These are phyloP conservation scores for Pythium dissotocum DNA, from an alignment of 352 stramenopile genomes.

Conservation along the genomic window DNA sequence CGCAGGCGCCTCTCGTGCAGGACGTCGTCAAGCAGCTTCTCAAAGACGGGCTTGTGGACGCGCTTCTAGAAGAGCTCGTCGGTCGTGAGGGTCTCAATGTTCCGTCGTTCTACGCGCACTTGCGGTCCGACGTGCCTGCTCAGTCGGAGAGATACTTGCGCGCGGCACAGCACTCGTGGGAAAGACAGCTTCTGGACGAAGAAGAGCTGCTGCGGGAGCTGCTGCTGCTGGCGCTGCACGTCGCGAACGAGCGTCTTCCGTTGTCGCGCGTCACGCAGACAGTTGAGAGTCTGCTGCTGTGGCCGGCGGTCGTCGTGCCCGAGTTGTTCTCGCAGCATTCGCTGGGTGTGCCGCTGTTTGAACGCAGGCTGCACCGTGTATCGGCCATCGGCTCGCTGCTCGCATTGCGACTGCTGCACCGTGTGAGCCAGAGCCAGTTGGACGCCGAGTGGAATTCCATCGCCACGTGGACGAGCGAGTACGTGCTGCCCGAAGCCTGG, in stretches of 20 bases:
- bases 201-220: conserved; percentile 59
- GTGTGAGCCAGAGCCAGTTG: conserved; percentile 10
- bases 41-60: conserved; percentile 56
- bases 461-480: conserved; percentile 13
- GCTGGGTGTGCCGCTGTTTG: conserved; percentile 15
- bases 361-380: conserved; percentile 20
- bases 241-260: conserved; percentile 40
- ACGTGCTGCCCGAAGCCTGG: conserved; percentile 22
- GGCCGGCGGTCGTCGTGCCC: conserved; percentile 24
- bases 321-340: conserved; percentile 30
- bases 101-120: conserved; percentile 40
- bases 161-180: conserved; percentile 44
- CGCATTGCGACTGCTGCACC: conserved; percentile 22
- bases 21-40: conserved; percentile 50
- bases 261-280: conserved; percentile 19
- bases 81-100: conserved; percentile 39
- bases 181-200: conserved; percentile 62
- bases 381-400: conserved; percentile 19
- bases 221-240: conserved; percentile 48
- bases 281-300: conserved; percentile 25
- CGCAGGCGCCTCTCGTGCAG: conserved; percentile 33
- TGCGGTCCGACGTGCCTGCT: conserved; percentile 16
- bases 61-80: conserved; percentile 56
- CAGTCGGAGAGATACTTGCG: conserved; percentile 16
- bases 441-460: conserved; percentile 16